These are phyloP conservation scores for Boletus reticuloceps DNA, from an alignment of 768 basidiomycete genomes.

Conservation along the genomic window DNA sequence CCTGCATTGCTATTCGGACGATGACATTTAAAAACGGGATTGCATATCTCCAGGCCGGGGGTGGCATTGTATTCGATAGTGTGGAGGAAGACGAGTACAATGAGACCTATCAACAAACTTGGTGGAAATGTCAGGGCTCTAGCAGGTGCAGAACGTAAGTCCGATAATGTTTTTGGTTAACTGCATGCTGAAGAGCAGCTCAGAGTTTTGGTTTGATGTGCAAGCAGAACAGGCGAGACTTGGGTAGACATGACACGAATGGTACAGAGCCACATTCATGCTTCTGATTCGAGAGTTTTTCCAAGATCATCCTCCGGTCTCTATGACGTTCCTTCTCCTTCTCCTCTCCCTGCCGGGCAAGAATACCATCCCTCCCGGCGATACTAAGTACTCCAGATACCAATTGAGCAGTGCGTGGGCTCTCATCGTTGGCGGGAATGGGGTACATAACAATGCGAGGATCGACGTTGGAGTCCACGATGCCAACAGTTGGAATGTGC, in stretches of 20 bases:
- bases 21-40: slow-evolving; percentile 95
- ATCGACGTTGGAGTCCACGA: slow-evolving; percentile 94
- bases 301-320: slow-evolving; percentile 26
- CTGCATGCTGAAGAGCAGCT: slow-evolving; percentile 18
- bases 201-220: slow-evolving; percentile 71
- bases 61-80: slow-evolving; percentile 96
- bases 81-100: slow-evolving; percentile 96
- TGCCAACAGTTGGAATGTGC: slow-evolving; percentile 90
- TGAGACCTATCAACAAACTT: slow-evolving; percentile 95
- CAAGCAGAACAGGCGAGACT: slow-evolving; percentile 44
- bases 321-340: slow-evolving; percentile 20
- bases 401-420: slow-evolving; percentile 84
- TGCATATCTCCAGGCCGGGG: slow-evolving; percentile 93
- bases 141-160: slow-evolving; percentile 84
- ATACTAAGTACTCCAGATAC: slow-evolving; percentile 87
- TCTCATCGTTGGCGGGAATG: slow-evolving; percentile 98
- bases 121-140: slow-evolving; percentile 83
- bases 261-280: slow-evolving; percentile 13
- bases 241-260: slow-evolving; percentile 19
- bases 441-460: slow-evolving; percentile 97
- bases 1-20: slow-evolving; percentile 97
- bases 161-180: neutral
- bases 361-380: slow-evolving; percentile 76
- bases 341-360: slow-evolving; percentile 37
- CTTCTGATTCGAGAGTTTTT: slow-evolving; percentile 20